Base-by-base conservation (phyloP, 2,329 filamentous ascomycete species). In the Cladosporium oxysporum region DNA sequence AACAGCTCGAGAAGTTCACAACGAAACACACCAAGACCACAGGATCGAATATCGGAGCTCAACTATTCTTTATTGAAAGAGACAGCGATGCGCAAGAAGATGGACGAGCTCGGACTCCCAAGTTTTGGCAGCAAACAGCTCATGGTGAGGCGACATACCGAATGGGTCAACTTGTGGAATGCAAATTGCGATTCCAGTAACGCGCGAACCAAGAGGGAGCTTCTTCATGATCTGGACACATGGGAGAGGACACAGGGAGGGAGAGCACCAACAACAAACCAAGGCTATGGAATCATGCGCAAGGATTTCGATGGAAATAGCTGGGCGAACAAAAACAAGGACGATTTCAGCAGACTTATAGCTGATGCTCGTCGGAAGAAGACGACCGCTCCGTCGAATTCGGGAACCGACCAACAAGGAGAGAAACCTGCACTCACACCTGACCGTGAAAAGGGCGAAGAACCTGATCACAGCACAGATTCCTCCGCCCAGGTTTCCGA, bases 161-260 rank as follows among this genome's bases (percentile, higher is more conserved):
- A 99, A 78, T 99, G 93, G 93, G 85, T 95, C 61, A 97, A 95
- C 44, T 80, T 99, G 21, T 97, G 92, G 90, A 99, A 99, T 77
- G 91, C 96, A 12, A 99, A 99, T 76, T 97, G 93, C 79, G 95
- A 99, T 77, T 90, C 93, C 2, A 86, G 85, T 41, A 82, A 82
- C 1, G 92, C 92, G 0, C 91, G 90, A 75, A 83, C 83, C 12
- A 92, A 91, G 69, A 74, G 80, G 7, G 89, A 95, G 66, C 78
- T 99, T 5, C 78, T 96, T 18, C 87, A 86, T 16, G 94, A 98
- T 67, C 78, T 99, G 14, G 90, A 94, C 26, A 79, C 86, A 1
- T 98, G 95, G 94, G 95, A 99, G 78, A 85, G 88, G 53, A 94
- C 91, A 0, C 88, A 96, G 69, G 91, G 92, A 10, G 85, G 87